Percentiles rank a stretch among this genome's conserved stretches.
Evolutionary conservation across 768 basidiomycete genomes (phyloP).

Genomic region (Cubamyces sp.): DNA sequence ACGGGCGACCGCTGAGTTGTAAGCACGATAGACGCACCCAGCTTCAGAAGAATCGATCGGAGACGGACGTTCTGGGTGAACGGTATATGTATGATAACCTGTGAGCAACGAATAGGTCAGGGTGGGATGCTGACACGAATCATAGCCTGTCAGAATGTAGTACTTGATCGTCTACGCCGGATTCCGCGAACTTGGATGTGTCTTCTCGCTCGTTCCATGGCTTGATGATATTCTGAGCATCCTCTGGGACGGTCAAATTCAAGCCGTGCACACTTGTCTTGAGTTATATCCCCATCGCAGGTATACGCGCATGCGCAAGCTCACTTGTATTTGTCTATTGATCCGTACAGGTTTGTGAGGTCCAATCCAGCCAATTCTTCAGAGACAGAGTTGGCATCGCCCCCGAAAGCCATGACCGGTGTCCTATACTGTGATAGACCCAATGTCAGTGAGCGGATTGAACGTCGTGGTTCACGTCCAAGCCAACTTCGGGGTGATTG

Average conservation of each 20-base stretch:
- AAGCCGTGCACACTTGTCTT: constrained; percentile 72
- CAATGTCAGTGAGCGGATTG: too few relatives aligned
- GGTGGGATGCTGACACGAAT: neutral
- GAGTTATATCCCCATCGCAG: constrained; percentile 17
- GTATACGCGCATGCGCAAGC: constrained; percentile 21
- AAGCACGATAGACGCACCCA: constrained; percentile 53
- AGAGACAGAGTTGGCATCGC: constrained; percentile 25
- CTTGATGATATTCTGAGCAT: constrained; percentile 77
- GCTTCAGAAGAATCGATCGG: constrained; percentile 73
- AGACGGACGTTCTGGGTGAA: constrained; percentile 80
- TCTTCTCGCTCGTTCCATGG: constrained; percentile 82
- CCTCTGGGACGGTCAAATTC: constrained; percentile 80
- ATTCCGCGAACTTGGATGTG: constrained; percentile 66
- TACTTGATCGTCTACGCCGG: constrained; percentile 87
- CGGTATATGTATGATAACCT: constrained; percentile 84
- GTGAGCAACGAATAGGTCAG: constrained; percentile 14
- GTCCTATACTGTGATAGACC: too few relatives aligned
- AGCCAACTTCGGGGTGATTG: neutral
- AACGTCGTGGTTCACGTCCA: constrained; percentile 2
- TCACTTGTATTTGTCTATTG: constrained; percentile 39
- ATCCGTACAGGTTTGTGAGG: constrained; percentile 33
- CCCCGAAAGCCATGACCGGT: constrained; percentile 8
- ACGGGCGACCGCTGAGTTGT: constrained; percentile 8
- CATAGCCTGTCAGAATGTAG: constrained; percentile 13
- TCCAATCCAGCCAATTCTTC: constrained; percentile 32